Evolutionary conservation across 495 filamentous ascomycete genomes (phyloP).

Genomic region (Stereocaulon alpinum): DNA sequence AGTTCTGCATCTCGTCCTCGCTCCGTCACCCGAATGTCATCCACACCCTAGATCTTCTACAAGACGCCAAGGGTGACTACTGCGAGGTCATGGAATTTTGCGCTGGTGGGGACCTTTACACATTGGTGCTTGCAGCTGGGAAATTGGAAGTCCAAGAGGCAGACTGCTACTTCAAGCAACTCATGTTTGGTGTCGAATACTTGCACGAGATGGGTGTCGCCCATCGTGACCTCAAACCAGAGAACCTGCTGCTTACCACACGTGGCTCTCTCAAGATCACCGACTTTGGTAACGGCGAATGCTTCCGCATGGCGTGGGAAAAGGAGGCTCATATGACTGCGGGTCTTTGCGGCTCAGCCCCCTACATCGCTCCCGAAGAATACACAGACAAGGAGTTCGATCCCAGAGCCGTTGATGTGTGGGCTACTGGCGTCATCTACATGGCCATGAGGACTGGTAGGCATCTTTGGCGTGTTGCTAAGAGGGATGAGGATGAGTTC

Average conservation of each 20-base stretch:
- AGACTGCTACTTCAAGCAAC: constrained; percentile 98
- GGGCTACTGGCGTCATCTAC: constrained; percentile 97
- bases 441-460: constrained; percentile 98
- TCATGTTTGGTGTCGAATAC: constrained; percentile 99
- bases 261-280: constrained; percentile 96
- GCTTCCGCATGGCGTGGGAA: constrained; percentile 99
- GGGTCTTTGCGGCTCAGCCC: constrained; percentile 89
- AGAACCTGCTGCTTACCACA: constrained; percentile 89
- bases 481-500: constrained; percentile 94
- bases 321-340: constrained; percentile 96
- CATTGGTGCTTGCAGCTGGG: constrained; percentile 79
- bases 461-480: constrained; percentile 91
- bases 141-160: constrained; percentile 90
- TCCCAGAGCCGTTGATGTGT: constrained; percentile 90
- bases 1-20: constrained; percentile 98
- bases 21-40: constrained; percentile 97
- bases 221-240: constrained; percentile 93
- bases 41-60: constrained; percentile 88
- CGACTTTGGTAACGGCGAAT: constrained; percentile 98
- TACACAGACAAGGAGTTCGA: constrained; percentile 94
- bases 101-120: constrained; percentile 93
- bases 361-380: constrained; percentile 96
- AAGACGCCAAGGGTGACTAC: constrained; percentile 95
- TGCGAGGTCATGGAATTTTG: constrained; percentile 99
- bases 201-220: constrained; percentile 99